These are phyloP conservation scores for Microdochium trichocladiopsis DNA, from an alignment of 2,329 filamentous ascomycete species.

Conservation along the genomic window DNA sequence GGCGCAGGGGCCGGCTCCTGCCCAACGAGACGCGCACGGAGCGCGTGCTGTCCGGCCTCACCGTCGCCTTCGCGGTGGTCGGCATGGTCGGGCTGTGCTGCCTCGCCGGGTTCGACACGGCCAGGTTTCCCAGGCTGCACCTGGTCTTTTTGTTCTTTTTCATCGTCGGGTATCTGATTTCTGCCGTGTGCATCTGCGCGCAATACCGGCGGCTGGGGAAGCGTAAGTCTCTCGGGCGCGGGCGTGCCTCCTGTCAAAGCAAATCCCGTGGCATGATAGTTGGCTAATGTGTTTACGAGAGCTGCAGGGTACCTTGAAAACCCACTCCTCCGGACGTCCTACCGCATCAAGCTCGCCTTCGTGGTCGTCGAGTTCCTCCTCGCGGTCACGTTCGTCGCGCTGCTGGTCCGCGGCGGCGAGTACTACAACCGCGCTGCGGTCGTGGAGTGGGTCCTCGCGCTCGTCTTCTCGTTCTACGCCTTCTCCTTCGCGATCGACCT, in stretches of 20 bases:
- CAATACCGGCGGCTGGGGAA: neutral
- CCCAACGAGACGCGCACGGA: neutral
- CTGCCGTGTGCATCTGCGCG: neutral
- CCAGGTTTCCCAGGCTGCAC: neutral
- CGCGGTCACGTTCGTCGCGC: conserved; percentile 62
- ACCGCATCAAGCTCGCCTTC: conserved; percentile 83
- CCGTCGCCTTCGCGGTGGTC: conserved; percentile 1
- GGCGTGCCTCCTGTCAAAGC: neutral
- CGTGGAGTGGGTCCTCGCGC: conserved; percentile 71
- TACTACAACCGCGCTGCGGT: conserved; percentile 68
- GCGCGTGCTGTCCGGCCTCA: conserved; percentile 1
- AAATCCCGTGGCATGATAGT: neutral
- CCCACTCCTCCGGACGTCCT: conserved; percentile 66
- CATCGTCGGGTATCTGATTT: neutral
- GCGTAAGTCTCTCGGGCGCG: neutral
- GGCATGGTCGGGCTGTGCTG: conserved; percentile 1
- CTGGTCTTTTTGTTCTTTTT: neutral
- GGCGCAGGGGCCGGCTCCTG: conserved; percentile 41
- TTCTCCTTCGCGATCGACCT: conserved; percentile 85
- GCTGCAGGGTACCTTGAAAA: conserved; percentile 66
- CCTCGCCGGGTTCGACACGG: neutral
- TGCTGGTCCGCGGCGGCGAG: conserved; percentile 26
- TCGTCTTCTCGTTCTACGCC: conserved; percentile 84
- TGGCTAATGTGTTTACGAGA: too few relatives aligned
- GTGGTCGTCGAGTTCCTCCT: conserved; percentile 75